These are phyloP conservation scores for Penicillium sp. DNA, from an alignment of 2,329 filamentous ascomycete genomes.

Conservation along the genomic window DNA sequence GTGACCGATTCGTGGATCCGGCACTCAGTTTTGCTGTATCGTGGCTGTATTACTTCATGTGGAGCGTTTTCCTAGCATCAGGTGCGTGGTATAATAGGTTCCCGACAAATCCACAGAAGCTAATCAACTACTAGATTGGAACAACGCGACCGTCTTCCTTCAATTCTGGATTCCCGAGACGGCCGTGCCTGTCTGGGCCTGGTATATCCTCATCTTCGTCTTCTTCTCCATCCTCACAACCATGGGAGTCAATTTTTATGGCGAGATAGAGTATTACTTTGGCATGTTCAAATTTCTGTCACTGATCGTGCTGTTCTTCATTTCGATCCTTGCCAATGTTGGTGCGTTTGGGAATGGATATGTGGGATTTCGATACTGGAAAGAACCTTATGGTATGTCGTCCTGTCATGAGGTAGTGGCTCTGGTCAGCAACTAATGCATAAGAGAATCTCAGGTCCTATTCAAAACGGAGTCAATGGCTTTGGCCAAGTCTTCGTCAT, in stretches of 20 bases:
- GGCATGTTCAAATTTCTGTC: background rate
- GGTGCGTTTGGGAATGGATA: background rate
- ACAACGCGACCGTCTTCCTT: background rate
- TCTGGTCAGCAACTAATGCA: background rate
- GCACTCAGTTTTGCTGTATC: background rate
- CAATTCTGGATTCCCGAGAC: background rate
- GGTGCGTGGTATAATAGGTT: background rate
- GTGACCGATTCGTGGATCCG: background rate
- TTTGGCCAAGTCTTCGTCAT: background rate
- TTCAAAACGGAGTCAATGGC: background rate
- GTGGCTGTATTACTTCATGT: background rate
- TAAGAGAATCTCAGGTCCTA: background rate
- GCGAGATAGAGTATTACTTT: background rate
- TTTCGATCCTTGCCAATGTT: background rate
- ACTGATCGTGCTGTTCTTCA: background rate
- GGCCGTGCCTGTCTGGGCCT: background rate
- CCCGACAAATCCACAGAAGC: background rate
- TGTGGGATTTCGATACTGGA: constrained; percentile 6
- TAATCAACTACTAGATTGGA: background rate
- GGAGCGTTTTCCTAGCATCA: background rate
- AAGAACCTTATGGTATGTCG: constrained; percentile 4
- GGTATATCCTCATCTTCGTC: background rate
- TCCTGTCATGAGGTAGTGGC: background rate
- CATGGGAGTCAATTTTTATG: background rate
- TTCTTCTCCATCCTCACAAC: background rate